Base-by-base conservation (phyloP, 1,139 yeast species). In the Debaryomycetaceae sp. region DNA sequence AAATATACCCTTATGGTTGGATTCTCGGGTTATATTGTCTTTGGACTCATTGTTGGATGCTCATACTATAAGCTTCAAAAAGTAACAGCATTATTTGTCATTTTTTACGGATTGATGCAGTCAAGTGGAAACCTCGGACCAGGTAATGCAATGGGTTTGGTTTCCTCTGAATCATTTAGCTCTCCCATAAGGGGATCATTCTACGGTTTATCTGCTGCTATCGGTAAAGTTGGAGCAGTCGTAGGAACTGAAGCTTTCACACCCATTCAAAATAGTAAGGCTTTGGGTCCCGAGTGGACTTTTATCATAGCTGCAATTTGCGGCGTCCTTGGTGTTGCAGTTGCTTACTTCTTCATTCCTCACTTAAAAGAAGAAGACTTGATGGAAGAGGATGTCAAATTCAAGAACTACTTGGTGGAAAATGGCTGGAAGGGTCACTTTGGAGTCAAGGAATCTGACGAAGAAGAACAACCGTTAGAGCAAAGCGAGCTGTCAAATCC, bases 141-240 rank as follows among this genome's bases (percentile, higher is more conserved):
- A 4, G 92, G 92, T 48, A 75, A 83, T 55, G 78, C 78, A 70
- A 67, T 84, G 73, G 92, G 92, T 7, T 69, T 85, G 41, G 65
- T 77, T 4, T 74, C 87, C 8, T 75, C 85, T 26, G 92, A 85
- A 58, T 70, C 79, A 3, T 85, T 72, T 53, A 88, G 92, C 18
- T 83, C 91, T 9, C 86, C 87, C 14, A 75, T 85, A 35, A 72
- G 92, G 60, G 92, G 91, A 36, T 81, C 89, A 1, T 69, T 64
- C 38, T 75, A 75, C 46, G 77, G 77, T 34, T 38, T 73, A 17
- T 61, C 73, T 31, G 78, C 78, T 37, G 77, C 76, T 11, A 65
- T 72, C 41, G 78, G 78, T 40, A 73, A 72, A 49, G 75, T 69
- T 36, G 78, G 78, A 41, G 78, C 78, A 14, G 75, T 71, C 34